Evolutionary conservation across 2,329 filamentous ascomycete genomes (phyloP), one percentile per base, ranked within the genome.

Genomic region (Colletotrichum noveboracense): DNA sequence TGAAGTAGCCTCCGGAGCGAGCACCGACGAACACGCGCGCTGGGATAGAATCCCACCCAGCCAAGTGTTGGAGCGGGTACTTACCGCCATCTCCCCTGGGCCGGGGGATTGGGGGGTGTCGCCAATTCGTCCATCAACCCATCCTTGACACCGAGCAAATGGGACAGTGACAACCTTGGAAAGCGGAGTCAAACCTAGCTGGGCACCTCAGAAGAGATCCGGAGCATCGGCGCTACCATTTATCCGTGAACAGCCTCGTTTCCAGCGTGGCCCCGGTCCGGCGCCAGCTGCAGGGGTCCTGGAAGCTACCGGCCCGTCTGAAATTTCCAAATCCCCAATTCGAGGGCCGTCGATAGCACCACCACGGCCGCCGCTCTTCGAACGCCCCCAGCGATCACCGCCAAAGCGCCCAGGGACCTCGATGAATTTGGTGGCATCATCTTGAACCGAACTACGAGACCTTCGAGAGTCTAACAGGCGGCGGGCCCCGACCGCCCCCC

Each of bases 281-380:
- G 34, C 48, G 38, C 48, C 56, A 62, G 58, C 48, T 75, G 74
- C 74, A 75, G 73, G 73, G 70, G 58, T 30, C 26, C 55, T 73
- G 43, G 70, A 66, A 68, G 73, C 64, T 75, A 43, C 73, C 64
- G 64, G 48, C 70, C 38, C 64, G 55, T 73, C 70, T 75, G 70
- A 75, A 75, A 76, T 76, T 76, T 76, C 64, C 74, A 76, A 75
- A 76, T 76, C 73, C 48, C 28, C 70, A 75, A 68, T 73, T 75
- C 70, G 28, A 72, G 61, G 61, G 61, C 12, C 64, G 56, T 64
- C 62, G 64, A 76, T 60, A 76, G 43, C 48, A 76, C 64, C 56
- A 60, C 43, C 38, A 62, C 72, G 72, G 68, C 68, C 55, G 55
- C 34, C 61, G 48, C 52, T 56, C 9, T 52, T 58, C 56, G 56